phyloP scores from a whole-genome alignment of 129 eudicot species.

The Centrapalus pauciflorus region DNA sequence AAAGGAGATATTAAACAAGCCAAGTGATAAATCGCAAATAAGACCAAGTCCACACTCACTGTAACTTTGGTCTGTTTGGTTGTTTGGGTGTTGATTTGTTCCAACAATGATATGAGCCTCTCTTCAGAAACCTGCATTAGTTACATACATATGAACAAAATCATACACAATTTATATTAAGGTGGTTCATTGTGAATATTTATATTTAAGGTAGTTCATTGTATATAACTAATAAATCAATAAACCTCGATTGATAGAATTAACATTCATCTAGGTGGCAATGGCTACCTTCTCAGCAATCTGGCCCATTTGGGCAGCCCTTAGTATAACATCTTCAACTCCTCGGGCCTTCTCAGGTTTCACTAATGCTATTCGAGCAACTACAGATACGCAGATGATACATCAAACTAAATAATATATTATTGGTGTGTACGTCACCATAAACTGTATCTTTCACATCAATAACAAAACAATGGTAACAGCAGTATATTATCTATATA shows the following conservation, averaged over 20 bases:
- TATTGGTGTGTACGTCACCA: not conserved
- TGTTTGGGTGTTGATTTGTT: constrained; percentile 94
- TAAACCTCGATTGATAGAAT: not conserved
- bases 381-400: constrained; percentile 26
- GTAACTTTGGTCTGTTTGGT: constrained; percentile 94
- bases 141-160: not conserved
- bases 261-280: not conserved
- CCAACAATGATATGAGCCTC: constrained; percentile 82
- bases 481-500: not conserved
- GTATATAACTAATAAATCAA: not conserved
- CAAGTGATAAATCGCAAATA: not conserved
- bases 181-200: not conserved
- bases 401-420: not conserved
- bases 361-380: constrained; percentile 95
- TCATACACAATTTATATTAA: not conserved
- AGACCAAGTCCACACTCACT: constrained; percentile 45
- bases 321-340: constrained; percentile 84
- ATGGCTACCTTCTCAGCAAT: constrained; percentile 68
- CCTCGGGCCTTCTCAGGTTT: constrained; percentile 99
- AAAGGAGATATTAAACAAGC: not conserved
- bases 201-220: not conserved
- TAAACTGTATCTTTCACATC: not conserved
- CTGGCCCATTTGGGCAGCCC: constrained; percentile 98
- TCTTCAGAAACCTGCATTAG: constrained; percentile 79
- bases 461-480: not conserved